Percentiles rank a stretch among this genome's conserved stretches.
Conservation (phyloP, 305 asterid species). For the Solanum chacoense region DNA sequence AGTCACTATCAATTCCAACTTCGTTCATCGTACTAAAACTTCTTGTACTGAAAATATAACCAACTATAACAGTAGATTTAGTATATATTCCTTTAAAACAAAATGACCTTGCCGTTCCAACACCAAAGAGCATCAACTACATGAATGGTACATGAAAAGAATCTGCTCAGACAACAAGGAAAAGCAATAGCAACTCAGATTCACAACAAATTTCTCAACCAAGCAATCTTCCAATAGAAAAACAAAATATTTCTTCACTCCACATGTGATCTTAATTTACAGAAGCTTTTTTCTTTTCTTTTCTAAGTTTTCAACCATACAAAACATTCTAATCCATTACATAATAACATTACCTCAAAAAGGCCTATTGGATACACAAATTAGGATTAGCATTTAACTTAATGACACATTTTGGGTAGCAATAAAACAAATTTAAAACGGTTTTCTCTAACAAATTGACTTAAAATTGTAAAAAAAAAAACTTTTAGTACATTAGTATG, state of each 20-base stretch:
- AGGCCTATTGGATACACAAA: neutral
- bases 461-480: neutral
- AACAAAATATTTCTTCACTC: neutral
- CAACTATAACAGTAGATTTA: constrained; percentile 8
- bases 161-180: constrained; percentile 8
- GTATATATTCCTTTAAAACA: constrained; percentile 1
- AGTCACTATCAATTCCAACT: constrained; percentile 10
- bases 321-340: neutral
- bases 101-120: constrained; percentile 20
- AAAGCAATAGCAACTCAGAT: neutral
- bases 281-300: neutral
- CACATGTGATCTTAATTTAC: neutral
- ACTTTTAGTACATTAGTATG: neutral
- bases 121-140: constrained; percentile 32
- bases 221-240: neutral
- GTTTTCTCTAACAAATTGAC: neutral
- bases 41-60: neutral
- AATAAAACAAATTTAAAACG: neutral
- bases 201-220: neutral
- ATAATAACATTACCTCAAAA: neutral
- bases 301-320: neutral
- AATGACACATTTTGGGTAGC: neutral
- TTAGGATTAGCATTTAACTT: neutral
- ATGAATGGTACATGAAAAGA: constrained; percentile 12
- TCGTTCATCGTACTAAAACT: constrained; percentile 46